Base-by-base conservation (phyloP, 805 yeast species). In the Myxozyma mucilagina region DNA sequence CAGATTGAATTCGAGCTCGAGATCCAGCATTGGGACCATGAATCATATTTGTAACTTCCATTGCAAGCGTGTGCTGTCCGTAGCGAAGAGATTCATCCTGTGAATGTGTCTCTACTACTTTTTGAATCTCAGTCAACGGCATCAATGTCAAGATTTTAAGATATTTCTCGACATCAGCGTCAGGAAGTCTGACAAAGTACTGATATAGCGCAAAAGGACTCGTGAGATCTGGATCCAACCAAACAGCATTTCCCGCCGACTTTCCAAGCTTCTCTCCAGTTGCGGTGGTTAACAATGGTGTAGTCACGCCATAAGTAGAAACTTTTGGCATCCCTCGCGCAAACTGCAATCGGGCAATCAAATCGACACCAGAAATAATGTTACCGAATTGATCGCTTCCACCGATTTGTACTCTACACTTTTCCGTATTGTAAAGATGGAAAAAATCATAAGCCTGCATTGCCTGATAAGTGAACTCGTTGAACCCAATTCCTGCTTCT, bases 381-480 rank as follows among this genome's bases (percentile, higher is more conserved):
- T 94, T 94, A 0, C 99, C 99, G 91, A 97, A 94, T 74, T 94
- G 99, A 72, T 94, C 99, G 71, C 89, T 91, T 5, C 99, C 99
- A 29, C 99, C 99, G 8, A 78, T 85, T 76, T 94, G 98, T 13
- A 91, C 74, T 47, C 80, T 78, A 47, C 92, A 92, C 3, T 78
- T 74, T 41, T 82, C 74, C 14, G 81, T 72, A 42, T 80, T 80
- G 76, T 84, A 84, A 60, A 94, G 75, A 71, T 92, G 90, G 80
- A 87, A 90, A 71, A 90, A 94, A 72, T 94, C 99, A 72, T 84
- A 94, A 0, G 97, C 98, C 74, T 94, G 99, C 58, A 94, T 76
- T 18, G 93, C 78, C 71, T 94, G 99, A 73, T 94, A 94, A 0
- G 96, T 82, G 72, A 94, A 94, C 75, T 94, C 99, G 70, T 93